A percentile compares a stretch with the other conserved stretches of the same genome.
These are phyloP conservation scores for Phytophthora syringae DNA, from an alignment of 352 stramenopile species.

Conservation along the genomic window DNA sequence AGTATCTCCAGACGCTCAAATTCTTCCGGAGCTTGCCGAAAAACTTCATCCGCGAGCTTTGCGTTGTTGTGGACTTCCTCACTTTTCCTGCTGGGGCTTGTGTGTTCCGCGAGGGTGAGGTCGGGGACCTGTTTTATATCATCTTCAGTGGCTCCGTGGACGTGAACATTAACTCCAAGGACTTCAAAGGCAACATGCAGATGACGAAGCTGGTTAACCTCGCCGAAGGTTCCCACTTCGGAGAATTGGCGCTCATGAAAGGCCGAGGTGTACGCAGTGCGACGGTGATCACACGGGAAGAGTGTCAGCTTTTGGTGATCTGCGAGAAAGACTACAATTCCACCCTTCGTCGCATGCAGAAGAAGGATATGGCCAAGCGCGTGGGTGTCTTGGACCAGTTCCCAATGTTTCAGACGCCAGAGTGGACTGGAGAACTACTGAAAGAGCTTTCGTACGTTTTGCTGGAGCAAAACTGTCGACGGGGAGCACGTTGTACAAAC, in stretches of 20 bases:
- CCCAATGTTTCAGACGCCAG: too few relatives aligned
- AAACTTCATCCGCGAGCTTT: too few relatives aligned
- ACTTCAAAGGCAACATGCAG: too few relatives aligned
- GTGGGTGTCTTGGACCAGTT: too few relatives aligned
- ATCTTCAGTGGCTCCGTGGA: constrained; percentile 74
- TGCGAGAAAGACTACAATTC: too few relatives aligned
- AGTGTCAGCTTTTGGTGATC: too few relatives aligned
- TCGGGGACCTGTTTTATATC: constrained; percentile 81
- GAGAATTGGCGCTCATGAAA: constrained; percentile 81
- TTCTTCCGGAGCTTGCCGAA: too few relatives aligned
- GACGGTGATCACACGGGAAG: too few relatives aligned
- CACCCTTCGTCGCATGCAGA: too few relatives aligned
- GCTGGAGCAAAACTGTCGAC: constrained; percentile 63
- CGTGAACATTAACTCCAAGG: too few relatives aligned
- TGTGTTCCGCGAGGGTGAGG: constrained; percentile 76
- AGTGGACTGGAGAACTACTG: too few relatives aligned
- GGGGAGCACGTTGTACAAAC: constrained; percentile 64
- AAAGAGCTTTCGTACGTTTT: constrained; percentile 81
- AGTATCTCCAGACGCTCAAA: constrained; percentile 76
- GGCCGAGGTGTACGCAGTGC: constrained; percentile 70
- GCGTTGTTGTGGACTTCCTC: constrained; percentile 72
- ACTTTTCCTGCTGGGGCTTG: constrained; percentile 41
- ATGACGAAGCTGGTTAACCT: constrained; percentile 81
- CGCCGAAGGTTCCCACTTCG: constrained; percentile 71
- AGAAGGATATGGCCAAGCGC: too few relatives aligned